Percentiles rank a stretch among this genome's conserved stretches.
Conservation (phyloP, 345 rosid species). For the Trapa bicornis region DNA sequence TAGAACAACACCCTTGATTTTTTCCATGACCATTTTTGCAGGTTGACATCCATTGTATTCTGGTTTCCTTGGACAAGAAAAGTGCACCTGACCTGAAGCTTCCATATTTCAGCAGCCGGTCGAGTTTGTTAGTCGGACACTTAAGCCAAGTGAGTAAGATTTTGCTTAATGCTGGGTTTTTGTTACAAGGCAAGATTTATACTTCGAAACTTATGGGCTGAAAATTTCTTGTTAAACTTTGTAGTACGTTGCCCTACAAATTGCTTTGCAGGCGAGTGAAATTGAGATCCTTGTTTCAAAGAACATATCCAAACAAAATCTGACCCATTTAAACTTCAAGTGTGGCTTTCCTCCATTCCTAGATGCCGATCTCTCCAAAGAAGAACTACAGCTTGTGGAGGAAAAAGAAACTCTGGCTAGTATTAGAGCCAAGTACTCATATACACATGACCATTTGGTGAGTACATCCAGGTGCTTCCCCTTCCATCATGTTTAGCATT, state of each 20-base stretch:
- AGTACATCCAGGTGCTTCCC: not conserved
- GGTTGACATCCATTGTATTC: constrained; percentile 66
- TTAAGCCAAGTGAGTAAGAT: constrained; percentile 60
- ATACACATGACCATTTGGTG: constrained; percentile 21
- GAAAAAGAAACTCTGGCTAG: constrained; percentile 37
- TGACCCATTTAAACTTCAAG: not conserved
- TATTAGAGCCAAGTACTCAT: constrained; percentile 18
- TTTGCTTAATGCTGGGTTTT: constrained; percentile 10
- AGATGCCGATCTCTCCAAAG: constrained; percentile 1
- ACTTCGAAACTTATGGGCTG: not conserved
- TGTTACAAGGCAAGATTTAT: not conserved
- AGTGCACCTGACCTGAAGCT: constrained; percentile 48
- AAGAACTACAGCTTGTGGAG: constrained; percentile 34
- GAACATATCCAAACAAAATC: constrained; percentile 20
- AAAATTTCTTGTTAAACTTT: constrained; percentile 5
- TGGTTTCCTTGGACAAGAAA: constrained; percentile 51
- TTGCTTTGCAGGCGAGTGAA: constrained; percentile 52
- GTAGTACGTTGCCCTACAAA: constrained; percentile 65
- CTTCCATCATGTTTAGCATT: not conserved
- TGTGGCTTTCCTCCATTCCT: not conserved
- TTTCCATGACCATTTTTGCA: constrained; percentile 18
- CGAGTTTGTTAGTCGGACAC: constrained; percentile 56
- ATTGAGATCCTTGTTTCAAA: constrained; percentile 47
- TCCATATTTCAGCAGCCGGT: constrained; percentile 64
- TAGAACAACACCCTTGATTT: not conserved